Base-by-base conservation (phyloP, 257 asterid genomes). In the Leonotis leonurus region DNA sequence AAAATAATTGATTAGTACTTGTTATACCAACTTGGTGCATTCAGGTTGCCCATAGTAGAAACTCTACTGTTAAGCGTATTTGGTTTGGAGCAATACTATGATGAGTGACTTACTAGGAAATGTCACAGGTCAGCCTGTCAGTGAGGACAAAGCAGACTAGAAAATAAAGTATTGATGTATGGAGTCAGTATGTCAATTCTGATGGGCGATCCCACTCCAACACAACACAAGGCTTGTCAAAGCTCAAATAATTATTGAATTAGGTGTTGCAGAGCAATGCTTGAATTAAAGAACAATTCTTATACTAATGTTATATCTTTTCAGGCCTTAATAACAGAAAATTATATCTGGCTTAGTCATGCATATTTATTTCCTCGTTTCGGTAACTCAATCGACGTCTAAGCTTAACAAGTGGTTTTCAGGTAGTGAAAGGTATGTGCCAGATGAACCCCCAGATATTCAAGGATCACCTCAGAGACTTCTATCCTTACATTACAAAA, bases 341-440 rank as follows among this genome's bases (percentile, higher is more conserved):
- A 5, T n/a, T 14, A n/a, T 27, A 41, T 29, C 46, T 25, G 30
- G 40, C 45, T 65, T n/a, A n/a, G 32, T 46, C 24, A 26, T 58
- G 24, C 51, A 27, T 12, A 26, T 26, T 49, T 8, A 2, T 22
- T 48, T 48, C n/a, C 11, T 24, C 41, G 11, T 17, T n/a, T 25
- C 6, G 3, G 8, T 5, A 14, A 6, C 41, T 55, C 21, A 5
- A 18, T 30, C 9, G 10, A 60, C 39, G 16, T 29, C 29, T 56
- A 56, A 62, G 29, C 64, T 67, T 56, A 45, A 41, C 18, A 65
- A 44, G 30, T 53, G 78, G 32, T 64, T 65, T 65, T 55, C 97
- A 92, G 99, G 99, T 89, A 73, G 89, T 92, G 65, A 78, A 74
- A 57, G 81, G 93, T 70, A 85, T 92, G 99, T 73, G 83, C 73